Base-by-base conservation (phyloP, 23 red algal genomes). In the Gracilaria domingensis region DNA sequence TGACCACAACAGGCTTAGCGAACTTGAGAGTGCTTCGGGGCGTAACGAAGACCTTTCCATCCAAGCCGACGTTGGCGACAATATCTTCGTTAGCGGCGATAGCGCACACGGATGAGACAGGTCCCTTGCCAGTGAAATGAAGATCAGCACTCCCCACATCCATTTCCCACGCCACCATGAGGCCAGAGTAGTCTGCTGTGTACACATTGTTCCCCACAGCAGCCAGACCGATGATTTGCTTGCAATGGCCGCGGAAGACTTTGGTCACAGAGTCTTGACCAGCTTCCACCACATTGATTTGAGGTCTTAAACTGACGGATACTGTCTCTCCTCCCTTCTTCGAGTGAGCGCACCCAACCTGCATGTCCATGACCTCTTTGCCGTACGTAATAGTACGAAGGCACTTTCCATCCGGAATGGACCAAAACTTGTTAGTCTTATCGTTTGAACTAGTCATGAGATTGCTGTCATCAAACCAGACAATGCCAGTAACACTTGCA, bases 311-410 rank as follows among this genome's bases (percentile, higher is more conserved):
- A n/a, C 73, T 83, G 71, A 78, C 55, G 21, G 94, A 85, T 44
- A 96, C 81, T 17, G 91, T 55, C 66, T 82, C 50, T 1, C 65
- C 75, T 26, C 54, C 69, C 30, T 90, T 90, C 51, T 56, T 57
- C 12, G 73, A 73, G 42, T 44, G 34, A 16, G 94, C 69, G 25
- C 79, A 87, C 21, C 94, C 94, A 33, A 91, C 86, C 54, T 96
- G 94, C 94, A 96, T 96, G 53, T 96, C 94, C 58, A 87, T 75
- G 24, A 96, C 79, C 35, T 96, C 81, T 7, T 55, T 90, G 21
- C 94, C 94, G 47, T 80, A 78, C 8, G 87, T 73, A 37, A 92
- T 71, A 16, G 83, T 89, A 18, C 49, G 47, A 33, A 88, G 66
- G 38, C 79, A 84, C 42, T 82, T 74, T n/a, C 88, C 94, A 38